These are phyloP conservation scores for Paecilomyces dactylethromorphus DNA, from an alignment of 2,329 filamentous ascomycete genomes.

Conservation along the genomic window DNA sequence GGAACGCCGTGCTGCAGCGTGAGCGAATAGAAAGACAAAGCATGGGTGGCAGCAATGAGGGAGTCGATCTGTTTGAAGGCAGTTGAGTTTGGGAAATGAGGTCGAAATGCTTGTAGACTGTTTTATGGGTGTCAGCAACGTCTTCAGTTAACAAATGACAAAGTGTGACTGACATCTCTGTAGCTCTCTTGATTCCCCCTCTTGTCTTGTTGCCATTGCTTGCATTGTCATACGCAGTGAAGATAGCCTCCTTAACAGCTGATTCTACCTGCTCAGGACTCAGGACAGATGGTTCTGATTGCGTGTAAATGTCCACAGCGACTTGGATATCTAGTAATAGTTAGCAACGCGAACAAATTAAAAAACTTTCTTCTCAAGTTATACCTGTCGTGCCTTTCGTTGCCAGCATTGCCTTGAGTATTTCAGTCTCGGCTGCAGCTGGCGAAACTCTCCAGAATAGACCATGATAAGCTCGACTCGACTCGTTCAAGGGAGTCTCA, in stretches of 20 bases:
- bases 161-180: constrained; percentile 42
- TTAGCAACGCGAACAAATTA: constrained; percentile 1
- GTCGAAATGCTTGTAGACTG: constrained; percentile 37
- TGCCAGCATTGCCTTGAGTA: constrained; percentile 50
- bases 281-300: constrained; percentile 28
- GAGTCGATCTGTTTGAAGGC: constrained; percentile 42
- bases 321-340: constrained; percentile 30
- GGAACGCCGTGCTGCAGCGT: constrained; percentile 59
- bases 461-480: constrained; percentile 32
- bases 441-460: constrained; percentile 45
- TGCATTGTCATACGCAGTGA: constrained; percentile 57
- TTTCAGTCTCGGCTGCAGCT: constrained; percentile 48
- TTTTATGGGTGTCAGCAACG: neutral
- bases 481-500: constrained; percentile 11
- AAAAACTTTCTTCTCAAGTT: neutral
- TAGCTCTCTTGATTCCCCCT: constrained; percentile 56
- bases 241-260: constrained; percentile 46
- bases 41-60: constrained; percentile 56
- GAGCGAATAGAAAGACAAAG: constrained; percentile 59
- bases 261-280: constrained; percentile 43
- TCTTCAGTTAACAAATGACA: neutral
- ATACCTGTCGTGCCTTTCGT: constrained; percentile 28
- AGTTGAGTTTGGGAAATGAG: constrained; percentile 34
- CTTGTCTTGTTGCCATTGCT: constrained; percentile 59
- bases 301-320: constrained; percentile 35